Evolutionary conservation across 371 early-diverging fungal genomes (phyloP).

Genomic region (Haplosporangium sp.): DNA sequence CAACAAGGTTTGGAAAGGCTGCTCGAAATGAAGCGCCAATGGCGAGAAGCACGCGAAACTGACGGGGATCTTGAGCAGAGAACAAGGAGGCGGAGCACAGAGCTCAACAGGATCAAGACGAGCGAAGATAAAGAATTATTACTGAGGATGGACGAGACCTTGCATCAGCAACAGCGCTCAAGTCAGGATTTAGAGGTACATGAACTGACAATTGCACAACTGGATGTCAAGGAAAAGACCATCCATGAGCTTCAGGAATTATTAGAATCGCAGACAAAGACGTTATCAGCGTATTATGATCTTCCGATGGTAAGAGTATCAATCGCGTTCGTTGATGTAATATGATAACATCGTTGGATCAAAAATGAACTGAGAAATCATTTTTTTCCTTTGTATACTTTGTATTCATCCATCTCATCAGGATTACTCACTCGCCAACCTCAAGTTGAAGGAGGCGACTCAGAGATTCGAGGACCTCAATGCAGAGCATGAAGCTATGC

Average conservation of each 20-base stretch:
- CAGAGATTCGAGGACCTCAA: constrained; percentile 26
- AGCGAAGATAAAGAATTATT: constrained; percentile 10
- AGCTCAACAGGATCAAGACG: constrained; percentile 21
- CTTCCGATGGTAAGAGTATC: constrained; percentile 33
- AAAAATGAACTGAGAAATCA: too few species aligned
- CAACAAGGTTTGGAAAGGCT: constrained; percentile 11
- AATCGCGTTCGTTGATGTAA: neutral
- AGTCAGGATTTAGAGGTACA: constrained; percentile 20
- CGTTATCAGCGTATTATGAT: constrained; percentile 28
- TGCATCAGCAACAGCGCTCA: constrained; percentile 4
- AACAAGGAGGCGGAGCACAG: constrained; percentile 29
- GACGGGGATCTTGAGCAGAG: constrained; percentile 31
- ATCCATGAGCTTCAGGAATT: constrained; percentile 14
- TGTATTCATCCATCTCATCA: neutral
- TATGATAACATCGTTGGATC: too few species aligned
- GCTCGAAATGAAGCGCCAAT: constrained; percentile 7
- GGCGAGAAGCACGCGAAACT: constrained; percentile 9
- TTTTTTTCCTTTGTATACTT: neutral
- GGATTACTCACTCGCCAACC: constrained; percentile 39
- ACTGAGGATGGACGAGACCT: neutral
- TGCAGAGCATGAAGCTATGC: constrained; percentile 28
- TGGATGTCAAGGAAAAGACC: constrained; percentile 14
- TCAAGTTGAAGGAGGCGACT: constrained; percentile 34
- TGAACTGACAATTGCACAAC: constrained; percentile 27
- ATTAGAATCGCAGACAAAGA: constrained; percentile 16